Evolutionary conservation across 2,329 filamentous ascomycete species (phyloP).

Genomic region (Colletotrichum tropicale): DNA sequence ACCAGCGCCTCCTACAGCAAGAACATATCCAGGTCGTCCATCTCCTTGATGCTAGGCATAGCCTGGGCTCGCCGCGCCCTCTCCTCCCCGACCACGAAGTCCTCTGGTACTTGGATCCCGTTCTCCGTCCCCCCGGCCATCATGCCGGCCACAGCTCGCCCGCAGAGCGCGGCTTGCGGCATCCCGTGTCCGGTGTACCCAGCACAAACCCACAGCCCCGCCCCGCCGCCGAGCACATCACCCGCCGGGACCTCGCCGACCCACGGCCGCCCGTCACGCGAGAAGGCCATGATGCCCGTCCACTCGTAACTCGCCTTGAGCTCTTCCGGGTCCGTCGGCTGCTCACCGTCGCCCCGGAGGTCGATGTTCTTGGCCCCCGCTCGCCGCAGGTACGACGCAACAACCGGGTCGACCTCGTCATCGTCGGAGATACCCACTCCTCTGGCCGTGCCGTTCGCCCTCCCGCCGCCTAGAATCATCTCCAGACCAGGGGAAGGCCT

Average conservation of each 20-base stretch:
- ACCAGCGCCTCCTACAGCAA: not conserved
- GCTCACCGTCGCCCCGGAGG: conserved; percentile 34
- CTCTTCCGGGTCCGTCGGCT: conserved; percentile 41
- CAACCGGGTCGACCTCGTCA: conserved; percentile 56
- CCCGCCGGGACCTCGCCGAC: conserved; percentile 67
- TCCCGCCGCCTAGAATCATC: conserved; percentile 75
- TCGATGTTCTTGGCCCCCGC: conserved; percentile 47
- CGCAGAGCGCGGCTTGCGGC: conserved; percentile 73
- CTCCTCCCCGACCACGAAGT: conserved; percentile 42
- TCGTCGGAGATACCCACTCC: conserved; percentile 66
- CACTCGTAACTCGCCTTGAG: conserved; percentile 67
- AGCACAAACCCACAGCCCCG: conserved; percentile 66
- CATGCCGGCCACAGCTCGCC: conserved; percentile 65
- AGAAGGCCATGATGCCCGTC: conserved; percentile 84
- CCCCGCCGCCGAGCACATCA: conserved; percentile 44
- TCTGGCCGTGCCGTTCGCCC: conserved; percentile 56
- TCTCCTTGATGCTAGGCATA: conserved; percentile 14
- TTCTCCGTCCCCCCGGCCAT: conserved; percentile 46
- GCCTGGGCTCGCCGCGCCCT: conserved; percentile 25
- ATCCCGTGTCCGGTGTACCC: conserved; percentile 80
- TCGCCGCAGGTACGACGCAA: conserved; percentile 60
- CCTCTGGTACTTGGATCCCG: conserved; percentile 45
- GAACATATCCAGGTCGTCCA: conserved; percentile 22
- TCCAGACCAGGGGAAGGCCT: conserved; percentile 62
- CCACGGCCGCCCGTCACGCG: conserved; percentile 71